Percentiles rank a stretch among this genome's conserved stretches.
phyloP scores from a whole-genome alignment of 305 asterid genomes.

The Plantago coronopus region DNA sequence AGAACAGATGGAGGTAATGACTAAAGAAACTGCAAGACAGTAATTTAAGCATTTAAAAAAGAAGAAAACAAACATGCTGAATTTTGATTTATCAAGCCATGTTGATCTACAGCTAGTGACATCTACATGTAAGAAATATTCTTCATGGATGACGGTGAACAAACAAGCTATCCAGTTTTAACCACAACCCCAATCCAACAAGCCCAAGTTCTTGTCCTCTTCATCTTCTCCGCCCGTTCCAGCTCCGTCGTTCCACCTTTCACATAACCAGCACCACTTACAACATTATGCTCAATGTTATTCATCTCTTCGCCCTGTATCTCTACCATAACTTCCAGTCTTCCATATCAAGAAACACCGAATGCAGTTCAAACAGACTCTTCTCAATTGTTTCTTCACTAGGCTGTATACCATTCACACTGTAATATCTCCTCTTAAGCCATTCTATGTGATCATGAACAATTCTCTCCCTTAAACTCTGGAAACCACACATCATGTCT shows the following conservation, averaged over 20 bases:
- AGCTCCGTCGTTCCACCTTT: conserved; percentile 50
- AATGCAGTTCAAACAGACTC: conserved; percentile 65
- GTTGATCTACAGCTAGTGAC: no score
- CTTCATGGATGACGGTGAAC: no score
- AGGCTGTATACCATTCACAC: conserved; percentile 43
- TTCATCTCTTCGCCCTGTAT: conserved; percentile 70
- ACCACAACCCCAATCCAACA: conserved; percentile 57
- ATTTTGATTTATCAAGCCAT: no score
- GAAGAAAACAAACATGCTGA: no score
- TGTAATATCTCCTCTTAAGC: conserved; percentile 40
- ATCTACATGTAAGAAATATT: no score
- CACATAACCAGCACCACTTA: conserved; percentile 41
- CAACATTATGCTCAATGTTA: conserved; percentile 67
- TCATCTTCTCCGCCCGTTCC: conserved; percentile 48
- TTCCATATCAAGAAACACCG: conserved; percentile 81
- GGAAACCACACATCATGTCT: conserved; percentile 66
- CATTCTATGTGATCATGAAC: conserved; percentile 53
- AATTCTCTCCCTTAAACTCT: conserved; percentile 51
- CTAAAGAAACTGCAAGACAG: no score
- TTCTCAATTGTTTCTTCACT: conserved; percentile 56
- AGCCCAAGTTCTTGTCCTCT: conserved; percentile 43
- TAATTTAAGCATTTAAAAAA: no score
- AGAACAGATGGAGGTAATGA: no score
- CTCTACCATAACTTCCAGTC: conserved; percentile 82
- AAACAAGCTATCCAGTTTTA: no score